A percentile compares a stretch with the other conserved stretches of the same genome.
Conservation (phyloP, 2,329 filamentous ascomycete genomes). For the Nemania bipapillata region DNA sequence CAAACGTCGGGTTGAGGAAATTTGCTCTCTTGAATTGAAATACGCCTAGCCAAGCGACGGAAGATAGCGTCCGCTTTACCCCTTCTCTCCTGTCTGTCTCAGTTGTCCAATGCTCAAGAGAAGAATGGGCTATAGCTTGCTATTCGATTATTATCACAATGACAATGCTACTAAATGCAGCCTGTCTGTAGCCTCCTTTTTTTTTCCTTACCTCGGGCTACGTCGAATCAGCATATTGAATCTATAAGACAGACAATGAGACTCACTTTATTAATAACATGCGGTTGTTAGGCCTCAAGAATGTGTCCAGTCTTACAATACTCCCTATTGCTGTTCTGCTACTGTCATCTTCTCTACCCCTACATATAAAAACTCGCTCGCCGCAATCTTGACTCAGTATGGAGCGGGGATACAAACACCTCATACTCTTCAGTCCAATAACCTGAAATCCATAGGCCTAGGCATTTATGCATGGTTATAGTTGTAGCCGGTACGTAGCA, state of each 20-base stretch:
- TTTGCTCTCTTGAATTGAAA: slow-evolving; percentile 3
- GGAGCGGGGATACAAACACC: not conserved
- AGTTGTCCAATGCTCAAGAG: not conserved
- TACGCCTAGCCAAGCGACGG: not conserved
- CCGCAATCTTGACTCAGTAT: not conserved
- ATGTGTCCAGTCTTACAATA: not conserved
- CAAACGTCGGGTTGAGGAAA: slow-evolving; percentile 15
- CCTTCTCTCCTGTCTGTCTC: not conserved
- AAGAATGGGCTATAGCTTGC: not conserved
- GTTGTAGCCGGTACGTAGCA: slow-evolving; percentile 76
- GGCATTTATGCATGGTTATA: slow-evolving; percentile 51
- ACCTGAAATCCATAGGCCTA: not conserved
- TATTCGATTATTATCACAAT: not conserved
- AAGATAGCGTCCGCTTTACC: not conserved
- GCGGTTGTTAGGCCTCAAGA: not conserved
- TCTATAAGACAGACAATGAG: not conserved
- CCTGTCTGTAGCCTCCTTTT: not conserved
- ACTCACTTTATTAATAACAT: not conserved
- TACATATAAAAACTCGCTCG: not conserved
- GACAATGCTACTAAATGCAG: not conserved
- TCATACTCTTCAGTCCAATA: not conserved
- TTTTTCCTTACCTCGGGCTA: not conserved
- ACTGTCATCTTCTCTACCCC: not conserved
- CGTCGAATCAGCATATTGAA: not conserved
- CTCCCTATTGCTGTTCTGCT: not conserved